Evolutionary conservation across 176 grass and related monocot genomes (phyloP).

Genomic region (Pharus latifolius): DNA sequence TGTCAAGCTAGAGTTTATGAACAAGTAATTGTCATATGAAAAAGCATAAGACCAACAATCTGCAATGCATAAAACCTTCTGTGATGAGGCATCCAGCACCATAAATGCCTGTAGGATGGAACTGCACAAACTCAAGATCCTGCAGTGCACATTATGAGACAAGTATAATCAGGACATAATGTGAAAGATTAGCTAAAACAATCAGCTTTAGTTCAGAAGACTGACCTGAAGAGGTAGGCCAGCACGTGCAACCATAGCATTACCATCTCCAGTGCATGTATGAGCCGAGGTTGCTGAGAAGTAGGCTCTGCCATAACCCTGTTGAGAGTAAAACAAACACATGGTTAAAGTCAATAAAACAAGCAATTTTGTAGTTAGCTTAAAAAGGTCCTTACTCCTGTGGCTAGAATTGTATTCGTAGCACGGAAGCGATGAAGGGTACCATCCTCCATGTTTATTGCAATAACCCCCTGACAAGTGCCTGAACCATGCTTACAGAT

Average conservation of each 20-base stretch:
- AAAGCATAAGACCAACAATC: not conserved
- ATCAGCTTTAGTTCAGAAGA: not conserved
- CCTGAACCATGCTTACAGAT: conserved; percentile 32
- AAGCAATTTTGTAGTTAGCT: not conserved
- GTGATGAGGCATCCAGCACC: conserved; percentile 86
- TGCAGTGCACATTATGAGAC: conserved; percentile 29
- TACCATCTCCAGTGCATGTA: conserved; percentile 99
- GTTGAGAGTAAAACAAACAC: conserved; percentile 6
- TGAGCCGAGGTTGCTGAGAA: conserved; percentile 97
- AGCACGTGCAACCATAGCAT: conserved; percentile 97
- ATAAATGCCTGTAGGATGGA: conserved; percentile 83
- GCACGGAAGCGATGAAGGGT: conserved; percentile 70
- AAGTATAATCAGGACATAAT: conserved; percentile 18
- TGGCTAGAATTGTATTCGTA: conserved; percentile 61
- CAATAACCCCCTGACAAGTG: conserved; percentile 59
- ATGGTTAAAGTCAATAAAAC: conserved; percentile 5
- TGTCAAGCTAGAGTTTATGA: conserved; percentile 6
- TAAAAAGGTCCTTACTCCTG: conserved; percentile 42
- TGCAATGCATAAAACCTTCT: conserved; percentile 41
- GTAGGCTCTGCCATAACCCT: conserved; percentile 89
- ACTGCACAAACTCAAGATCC: conserved; percentile 99
- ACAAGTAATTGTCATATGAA: not conserved
- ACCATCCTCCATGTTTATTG: conserved; percentile 77
- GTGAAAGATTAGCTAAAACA: conserved; percentile 1
- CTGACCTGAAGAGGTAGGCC: conserved; percentile 82